phyloP scores from a whole-genome alignment of 1,284 basidiomycete genomes.

The Blastosporella zonata region DNA sequence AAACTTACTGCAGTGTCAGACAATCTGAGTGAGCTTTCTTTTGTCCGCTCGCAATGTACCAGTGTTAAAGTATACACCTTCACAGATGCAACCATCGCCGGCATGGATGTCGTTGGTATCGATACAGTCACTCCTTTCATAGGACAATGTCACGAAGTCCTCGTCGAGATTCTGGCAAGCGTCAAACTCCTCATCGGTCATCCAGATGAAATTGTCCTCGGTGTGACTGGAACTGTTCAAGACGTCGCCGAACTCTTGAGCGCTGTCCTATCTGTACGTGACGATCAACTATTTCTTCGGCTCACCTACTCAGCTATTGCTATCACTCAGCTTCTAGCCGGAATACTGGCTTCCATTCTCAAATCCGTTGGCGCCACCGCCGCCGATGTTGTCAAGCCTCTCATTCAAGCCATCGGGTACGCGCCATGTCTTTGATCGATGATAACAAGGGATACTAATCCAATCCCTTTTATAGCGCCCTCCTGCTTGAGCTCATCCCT shows the following conservation, averaged over 20 bases:
- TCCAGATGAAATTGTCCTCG: background rate
- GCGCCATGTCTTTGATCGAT: background rate
- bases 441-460: background rate
- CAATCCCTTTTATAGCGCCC: background rate
- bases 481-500: background rate
- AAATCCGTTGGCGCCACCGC: background rate
- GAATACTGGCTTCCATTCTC: background rate
- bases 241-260: background rate
- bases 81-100: background rate
- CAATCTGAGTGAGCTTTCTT: slow-evolving; percentile 3
- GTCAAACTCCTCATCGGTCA: background rate
- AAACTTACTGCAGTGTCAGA: slow-evolving; percentile 2
- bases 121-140: background rate
- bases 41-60: too few species aligned
- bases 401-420: background rate
- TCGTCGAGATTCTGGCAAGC: background rate
- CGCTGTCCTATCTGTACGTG: background rate
- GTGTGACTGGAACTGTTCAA: background rate
- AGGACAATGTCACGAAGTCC: background rate
- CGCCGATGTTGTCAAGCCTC: background rate
- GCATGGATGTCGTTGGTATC: background rate
- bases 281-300: background rate
- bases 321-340: background rate
- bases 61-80: background rate
- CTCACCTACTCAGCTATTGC: too few species aligned